A percentile compares a stretch with the other conserved stretches of the same genome.
phyloP scores from a whole-genome alignment of 371 early-diverging fungal species.

The Amoeboaphelidium protococcarum region DNA sequence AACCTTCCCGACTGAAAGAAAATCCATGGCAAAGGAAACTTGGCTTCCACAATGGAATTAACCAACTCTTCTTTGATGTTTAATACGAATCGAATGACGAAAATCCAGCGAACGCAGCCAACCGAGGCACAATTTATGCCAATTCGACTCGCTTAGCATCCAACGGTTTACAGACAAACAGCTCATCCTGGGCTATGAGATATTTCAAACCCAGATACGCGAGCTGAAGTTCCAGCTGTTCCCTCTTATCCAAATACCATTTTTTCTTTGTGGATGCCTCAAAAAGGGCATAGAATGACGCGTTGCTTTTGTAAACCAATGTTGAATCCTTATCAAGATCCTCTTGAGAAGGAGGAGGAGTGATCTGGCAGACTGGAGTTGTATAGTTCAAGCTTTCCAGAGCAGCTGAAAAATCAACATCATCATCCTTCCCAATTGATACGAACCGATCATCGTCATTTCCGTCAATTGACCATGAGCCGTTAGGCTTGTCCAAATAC shows the following conservation, averaged over 20 bases:
- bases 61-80: neutral
- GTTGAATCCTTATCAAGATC: neutral
- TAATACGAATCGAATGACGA: neutral
- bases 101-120: neutral
- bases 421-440: neutral
- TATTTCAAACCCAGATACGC: neutral
- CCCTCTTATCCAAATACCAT: neutral
- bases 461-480: neutral
- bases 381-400: neutral
- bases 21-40: neutral
- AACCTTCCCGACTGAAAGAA: neutral
- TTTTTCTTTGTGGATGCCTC: neutral
- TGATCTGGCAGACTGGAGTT: neutral
- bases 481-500: neutral
- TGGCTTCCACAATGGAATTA: neutral
- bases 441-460: neutral
- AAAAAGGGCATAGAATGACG: neutral
- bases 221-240: neutral
- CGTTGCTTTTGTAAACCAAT: neutral
- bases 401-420: neutral
- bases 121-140: neutral
- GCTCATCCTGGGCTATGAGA: neutral
- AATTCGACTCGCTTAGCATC: neutral
- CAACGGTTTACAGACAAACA: neutral
- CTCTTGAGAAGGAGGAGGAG: neutral